These are phyloP conservation scores for Dryadomyces quercivorus DNA, from an alignment of 2,329 filamentous ascomycete genomes.

Conservation along the genomic window DNA sequence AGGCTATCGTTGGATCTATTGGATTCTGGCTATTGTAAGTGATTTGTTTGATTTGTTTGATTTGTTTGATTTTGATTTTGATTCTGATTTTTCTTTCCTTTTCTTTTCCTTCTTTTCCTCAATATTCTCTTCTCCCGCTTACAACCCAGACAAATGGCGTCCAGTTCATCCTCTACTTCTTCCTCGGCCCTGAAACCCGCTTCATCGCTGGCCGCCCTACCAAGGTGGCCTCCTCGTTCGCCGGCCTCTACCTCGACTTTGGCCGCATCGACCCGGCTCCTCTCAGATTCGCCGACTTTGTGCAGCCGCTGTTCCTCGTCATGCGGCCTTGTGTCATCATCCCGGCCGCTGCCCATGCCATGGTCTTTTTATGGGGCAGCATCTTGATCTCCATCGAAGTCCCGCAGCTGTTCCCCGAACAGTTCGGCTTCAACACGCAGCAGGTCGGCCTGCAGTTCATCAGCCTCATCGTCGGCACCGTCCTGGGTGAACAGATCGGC, in stretches of 20 bases:
- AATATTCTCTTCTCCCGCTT: not conserved
- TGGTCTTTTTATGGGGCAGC: conserved; percentile 42
- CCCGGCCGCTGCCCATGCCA: conserved; percentile 38
- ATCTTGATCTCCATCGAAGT: conserved; percentile 46
- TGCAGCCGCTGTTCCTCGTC: conserved; percentile 32
- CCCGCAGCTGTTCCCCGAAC: conserved; percentile 41
- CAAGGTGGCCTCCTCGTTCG: conserved; percentile 20
- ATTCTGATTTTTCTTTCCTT: not conserved
- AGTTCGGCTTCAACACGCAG: conserved; percentile 44
- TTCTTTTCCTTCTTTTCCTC: no score
- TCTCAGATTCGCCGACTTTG: conserved; percentile 34
- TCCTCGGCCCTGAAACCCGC: conserved; percentile 41
- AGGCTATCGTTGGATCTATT: conserved; percentile 47
- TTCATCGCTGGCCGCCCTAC: conserved; percentile 29
- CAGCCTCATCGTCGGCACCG: conserved; percentile 40
- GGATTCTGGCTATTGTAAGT: conserved; percentile 40
- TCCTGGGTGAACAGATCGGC: conserved; percentile 46
- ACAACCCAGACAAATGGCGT: conserved; percentile 35
- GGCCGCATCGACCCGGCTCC: conserved; percentile 39
- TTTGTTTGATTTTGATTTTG: not conserved
- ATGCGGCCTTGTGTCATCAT: conserved; percentile 34
- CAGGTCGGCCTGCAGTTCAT: conserved; percentile 47
- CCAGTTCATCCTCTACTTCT: conserved; percentile 43
- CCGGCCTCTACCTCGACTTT: conserved; percentile 29
- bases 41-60: not conserved